Evolutionary conservation across 192 early-diverging fungal genomes (phyloP), one percentile per base, ranked within the genome.

Genomic region (Phlyctochytrium arcticum): DNA sequence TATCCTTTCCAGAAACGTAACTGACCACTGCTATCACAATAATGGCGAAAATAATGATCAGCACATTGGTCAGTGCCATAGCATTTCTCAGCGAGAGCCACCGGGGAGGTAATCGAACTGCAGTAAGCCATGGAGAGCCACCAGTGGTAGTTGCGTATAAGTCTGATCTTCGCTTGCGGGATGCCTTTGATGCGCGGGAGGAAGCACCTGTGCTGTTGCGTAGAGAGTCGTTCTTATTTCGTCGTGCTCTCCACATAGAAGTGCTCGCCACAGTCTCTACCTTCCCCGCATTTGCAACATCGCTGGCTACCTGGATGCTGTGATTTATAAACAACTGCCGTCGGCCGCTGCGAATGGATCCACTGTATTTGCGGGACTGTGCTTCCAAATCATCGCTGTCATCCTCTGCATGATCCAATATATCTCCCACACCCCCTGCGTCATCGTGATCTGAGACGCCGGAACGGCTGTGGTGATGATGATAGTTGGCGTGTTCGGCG

Each of bases 11-110:
- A 21, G 42, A 49, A 6, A 68, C 36, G 51, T 51, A 68, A 31
- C 67, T 63, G 10, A 68, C 57, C n/a, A 44, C 48, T 5, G 67
- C n/a, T 12, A 68, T 63, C 19, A 68, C 48, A 30, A 63, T 44
- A 26, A 68, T 62, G 8, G 67, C 67, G 19, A 62, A n/a, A 10
- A 47, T 48, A 12, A 63, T 63, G 27, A 68, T 68, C 27, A 62
- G 15, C 5, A 68, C 60, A 26, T 68, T 68, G 21, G 67, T 63
- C 21, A 68, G n/a, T 12, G 67, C 67, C 60, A 68, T 68, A 6
- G 67, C 67, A 51, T 68, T 68, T 21, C 67, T 42, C n/a, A 68
- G 48, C 19, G 67, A 68, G 27, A 71, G 31, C 70, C 48, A 71
- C 21, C 64, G 36, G 37, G 64, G 55, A 6, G 64, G 64, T 3